phyloP scores from a whole-genome alignment of 345 rosid species.

The Ceriops zippeliana region DNA sequence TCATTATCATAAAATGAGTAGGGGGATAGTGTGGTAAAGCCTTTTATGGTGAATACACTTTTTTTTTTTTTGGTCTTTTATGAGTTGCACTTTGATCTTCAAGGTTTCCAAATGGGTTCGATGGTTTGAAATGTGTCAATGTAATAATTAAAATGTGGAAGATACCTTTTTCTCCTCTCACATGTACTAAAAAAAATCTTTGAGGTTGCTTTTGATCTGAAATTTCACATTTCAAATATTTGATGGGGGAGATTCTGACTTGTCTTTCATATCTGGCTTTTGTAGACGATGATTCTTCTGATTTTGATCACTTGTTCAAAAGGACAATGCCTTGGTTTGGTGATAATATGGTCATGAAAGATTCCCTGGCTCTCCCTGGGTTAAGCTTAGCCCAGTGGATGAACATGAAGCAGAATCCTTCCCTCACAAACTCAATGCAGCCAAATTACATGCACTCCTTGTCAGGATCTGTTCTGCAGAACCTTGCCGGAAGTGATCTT shows the following conservation, averaged over 20 bases:
- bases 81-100: constrained; percentile 13
- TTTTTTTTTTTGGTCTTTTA: constrained; percentile 8
- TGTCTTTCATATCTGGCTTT: constrained; percentile 7
- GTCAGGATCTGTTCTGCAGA: constrained; percentile 44
- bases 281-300: constrained; percentile 70
- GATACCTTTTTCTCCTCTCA: constrained; percentile 4
- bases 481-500: constrained; percentile 42
- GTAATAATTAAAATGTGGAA: constrained; percentile 14
- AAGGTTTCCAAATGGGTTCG: constrained; percentile 11
- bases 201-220: not conserved
- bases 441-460: constrained; percentile 44
- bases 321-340: constrained; percentile 90
- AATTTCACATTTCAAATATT: not conserved
- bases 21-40: constrained; percentile 7
- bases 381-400: constrained; percentile 88
- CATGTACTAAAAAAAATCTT: not conserved
- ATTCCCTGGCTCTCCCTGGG: constrained; percentile 58
- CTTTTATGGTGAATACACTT: constrained; percentile 6
- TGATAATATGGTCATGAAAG: constrained; percentile 70
- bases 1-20: not conserved
- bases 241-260: constrained; percentile 11
- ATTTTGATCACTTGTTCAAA: constrained; percentile 70
- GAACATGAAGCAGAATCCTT: constrained; percentile 79
- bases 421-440: constrained; percentile 44
- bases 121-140: constrained; percentile 8